Evolutionary conservation across 257 asterid species (phyloP).

Genomic region (Linaria vulgaris): DNA sequence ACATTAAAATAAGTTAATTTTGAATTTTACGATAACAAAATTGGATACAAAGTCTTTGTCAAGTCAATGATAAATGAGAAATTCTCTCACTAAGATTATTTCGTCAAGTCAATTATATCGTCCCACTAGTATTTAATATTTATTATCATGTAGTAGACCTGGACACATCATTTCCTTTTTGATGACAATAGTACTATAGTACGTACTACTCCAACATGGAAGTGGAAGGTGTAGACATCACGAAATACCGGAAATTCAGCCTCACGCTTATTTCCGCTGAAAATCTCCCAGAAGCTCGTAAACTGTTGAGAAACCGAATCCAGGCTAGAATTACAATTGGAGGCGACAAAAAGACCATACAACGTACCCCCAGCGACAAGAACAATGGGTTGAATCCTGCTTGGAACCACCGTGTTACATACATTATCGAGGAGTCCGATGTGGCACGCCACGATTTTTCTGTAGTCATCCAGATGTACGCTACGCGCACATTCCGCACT

Average conservation of each 20-base stretch:
- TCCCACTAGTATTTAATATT: too few relatives aligned
- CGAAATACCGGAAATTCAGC: constrained; percentile 2
- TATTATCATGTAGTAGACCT: too few relatives aligned
- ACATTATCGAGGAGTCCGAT: not conserved
- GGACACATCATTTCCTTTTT: too few relatives aligned
- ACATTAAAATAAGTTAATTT: too few relatives aligned
- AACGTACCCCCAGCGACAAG: not conserved
- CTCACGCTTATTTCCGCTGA: constrained; percentile 6
- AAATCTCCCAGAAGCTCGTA: constrained; percentile 9
- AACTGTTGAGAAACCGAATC: constrained; percentile 1
- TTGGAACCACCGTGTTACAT: constrained; percentile 8
- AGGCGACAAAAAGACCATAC: constrained; percentile 4
- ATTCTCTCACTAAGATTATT: too few relatives aligned
- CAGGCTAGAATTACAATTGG: constrained; percentile 10
- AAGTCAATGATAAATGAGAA: too few relatives aligned
- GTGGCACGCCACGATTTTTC: not conserved
- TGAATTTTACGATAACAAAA: too few relatives aligned
- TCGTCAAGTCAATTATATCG: too few relatives aligned
- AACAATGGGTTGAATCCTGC: constrained; percentile 2
- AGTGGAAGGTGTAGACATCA: too few relatives aligned
- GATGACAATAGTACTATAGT: too few relatives aligned
- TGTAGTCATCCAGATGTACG: constrained; percentile 7
- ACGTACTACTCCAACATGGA: too few relatives aligned
- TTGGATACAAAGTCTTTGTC: too few relatives aligned
- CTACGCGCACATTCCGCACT: not conserved